These are phyloP conservation scores for Parascedosporium putredinis DNA, from an alignment of 2,329 filamentous ascomycete genomes.

Conservation along the genomic window DNA sequence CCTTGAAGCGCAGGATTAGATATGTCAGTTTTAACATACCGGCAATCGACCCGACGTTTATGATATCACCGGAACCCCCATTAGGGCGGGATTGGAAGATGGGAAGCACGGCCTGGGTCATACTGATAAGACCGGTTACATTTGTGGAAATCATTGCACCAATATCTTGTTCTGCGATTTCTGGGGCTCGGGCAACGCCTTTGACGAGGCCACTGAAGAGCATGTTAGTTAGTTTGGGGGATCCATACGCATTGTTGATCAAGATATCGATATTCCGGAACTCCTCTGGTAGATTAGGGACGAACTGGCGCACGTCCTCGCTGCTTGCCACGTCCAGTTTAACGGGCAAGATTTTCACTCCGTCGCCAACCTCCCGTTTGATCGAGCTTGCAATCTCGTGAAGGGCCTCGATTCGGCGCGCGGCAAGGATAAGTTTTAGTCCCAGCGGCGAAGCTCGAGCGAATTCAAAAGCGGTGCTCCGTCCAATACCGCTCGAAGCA, in stretches of 20 bases:
- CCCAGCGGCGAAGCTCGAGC: constrained; percentile 71
- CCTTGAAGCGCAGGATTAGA: neutral
- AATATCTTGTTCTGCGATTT: constrained; percentile 75
- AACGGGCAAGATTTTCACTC: constrained; percentile 72
- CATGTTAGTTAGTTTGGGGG: constrained; percentile 9
- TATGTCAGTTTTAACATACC: constrained; percentile 24
- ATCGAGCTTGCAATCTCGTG: constrained; percentile 70
- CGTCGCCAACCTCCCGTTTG: constrained; percentile 61
- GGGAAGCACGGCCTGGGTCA: constrained; percentile 84
- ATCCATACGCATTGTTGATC: constrained; percentile 85
- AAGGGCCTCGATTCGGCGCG: constrained; percentile 71
- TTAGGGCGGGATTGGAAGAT: constrained; percentile 69
- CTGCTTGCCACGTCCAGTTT: constrained; percentile 81
- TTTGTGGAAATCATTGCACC: constrained; percentile 85
- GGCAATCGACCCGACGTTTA: constrained; percentile 90
- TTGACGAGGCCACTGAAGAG: constrained; percentile 67
- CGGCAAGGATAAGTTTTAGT: constrained; percentile 78
- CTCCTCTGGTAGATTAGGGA: constrained; percentile 63
- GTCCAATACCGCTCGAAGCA: constrained; percentile 86
- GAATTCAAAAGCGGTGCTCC: constrained; percentile 78
- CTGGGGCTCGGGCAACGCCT: constrained; percentile 74
- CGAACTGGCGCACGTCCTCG: constrained; percentile 62
- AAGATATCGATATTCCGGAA: constrained; percentile 79
- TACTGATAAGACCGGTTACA: constrained; percentile 87
- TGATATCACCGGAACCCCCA: constrained; percentile 79